Evolutionary conservation across 352 stramenopile species (phyloP), one percentile per base, ranked within the genome.

Genomic region (Phytophthora hibernalis): DNA sequence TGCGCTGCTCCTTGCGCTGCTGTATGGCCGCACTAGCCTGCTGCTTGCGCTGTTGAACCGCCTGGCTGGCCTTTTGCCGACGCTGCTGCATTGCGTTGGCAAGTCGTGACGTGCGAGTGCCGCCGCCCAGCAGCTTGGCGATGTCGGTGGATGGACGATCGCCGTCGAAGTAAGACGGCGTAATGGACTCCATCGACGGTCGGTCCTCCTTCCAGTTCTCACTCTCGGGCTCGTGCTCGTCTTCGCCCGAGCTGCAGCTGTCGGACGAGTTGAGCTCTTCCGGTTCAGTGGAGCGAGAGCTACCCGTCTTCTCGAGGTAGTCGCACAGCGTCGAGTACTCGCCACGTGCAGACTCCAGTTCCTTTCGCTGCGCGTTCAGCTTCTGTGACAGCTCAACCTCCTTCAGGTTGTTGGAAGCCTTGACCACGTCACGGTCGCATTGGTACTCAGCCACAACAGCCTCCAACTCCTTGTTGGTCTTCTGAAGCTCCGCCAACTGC

Each of bases 391-490:
- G 40, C 33, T 92, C 79, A 4, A 86, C 69, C 51, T 82, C 71
- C 43, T 82, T 80, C 7, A 90, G 55, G 35, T 80, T 76, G 57
- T 76, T 87, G 3, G 80, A 85, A 15, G 81, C 81, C n/a, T 80
- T 69, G 6, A 89, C 33, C 22, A 90, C 78, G 12, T 90, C 72
- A 33, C 79, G 70, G 30, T 90, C 76, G 40, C 74, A 85, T 8
- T 72, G 72, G 61, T 78, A 84, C 61, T 92, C 83, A 10, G 73
- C 72, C 61, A 90, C 80, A 28, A 85, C 70, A 8, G 69, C 66
- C 51, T 92, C 76, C 24, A 92, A 53, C 57, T 90, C 79, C 40
- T 80, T 65, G 65, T 90, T 92, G 12, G 62, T 74, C 55, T 81
- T 74, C n/a, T 88, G 57, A 6, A 93, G 67, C 47, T 90, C 76